Evolutionary conservation across 148 eudicot species (phyloP), one percentile per base, ranked within the genome.

Genomic region (Gaultheria prostrata): DNA sequence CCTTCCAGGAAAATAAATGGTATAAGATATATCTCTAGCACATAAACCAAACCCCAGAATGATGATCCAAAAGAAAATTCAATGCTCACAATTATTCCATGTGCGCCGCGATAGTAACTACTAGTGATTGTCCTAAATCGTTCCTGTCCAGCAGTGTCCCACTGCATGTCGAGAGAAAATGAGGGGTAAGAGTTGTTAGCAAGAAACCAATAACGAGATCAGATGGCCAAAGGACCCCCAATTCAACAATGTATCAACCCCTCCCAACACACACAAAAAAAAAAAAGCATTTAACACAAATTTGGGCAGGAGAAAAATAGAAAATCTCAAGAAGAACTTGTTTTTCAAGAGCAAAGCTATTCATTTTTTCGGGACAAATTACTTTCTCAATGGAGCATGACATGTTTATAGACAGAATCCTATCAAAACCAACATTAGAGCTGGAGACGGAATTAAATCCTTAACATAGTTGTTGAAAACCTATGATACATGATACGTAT

Each of bases 121-220:
- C 94, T 93, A 24, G 95, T 93, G 57, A 93, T 93, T 69, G 95
- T 93, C 84, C 95, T 88, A 83, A 93, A 93, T 45, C 95, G 93
- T 84, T 93, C 96, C 88, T 93, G 96, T 69, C 96, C 96, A 85
- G 94, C 94, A 84, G 96, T 93, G 77, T 93, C 96, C 96, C 96
- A 93, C 96, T 93, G 85, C 76, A 83, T 57, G 63, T 20, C 49
- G 79, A 79, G 8, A 33, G 21, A 26, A 35, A 24, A 39, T 28
- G 14, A 26, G 15, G 43, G 63, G 65, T 61, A 20, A 33, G 80
- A 77, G 24, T 39, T 10, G 14, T 75, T 33, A 78, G 12, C 24
- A 78, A 53, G 76, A 56, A 78, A 48, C 48, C 26, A 56, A 61
- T 12, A 69, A 69, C 1, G 4, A 11, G 73, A 69, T 6, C 17